Percentiles rank a stretch among this genome's conserved stretches.
Evolutionary conservation across 2,329 filamentous ascomycete genomes (phyloP).

Genomic region (Fusarium robinianum): DNA sequence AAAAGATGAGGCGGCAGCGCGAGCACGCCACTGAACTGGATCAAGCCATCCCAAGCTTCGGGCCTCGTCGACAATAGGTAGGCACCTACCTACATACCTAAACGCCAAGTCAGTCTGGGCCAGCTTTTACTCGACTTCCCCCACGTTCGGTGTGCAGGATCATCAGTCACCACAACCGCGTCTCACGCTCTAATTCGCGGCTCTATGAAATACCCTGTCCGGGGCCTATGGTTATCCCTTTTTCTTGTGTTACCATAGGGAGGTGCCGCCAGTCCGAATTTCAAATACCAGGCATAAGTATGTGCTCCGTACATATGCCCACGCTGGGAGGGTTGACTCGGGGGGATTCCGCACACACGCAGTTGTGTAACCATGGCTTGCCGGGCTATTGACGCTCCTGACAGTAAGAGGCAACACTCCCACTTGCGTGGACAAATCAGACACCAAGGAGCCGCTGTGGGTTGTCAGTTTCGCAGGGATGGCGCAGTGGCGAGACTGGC

Average conservation of each 20-base stretch:
- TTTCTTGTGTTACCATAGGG: conserved; percentile 11
- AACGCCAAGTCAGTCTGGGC: conserved; percentile 5
- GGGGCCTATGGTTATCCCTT: neutral
- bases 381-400: conserved; percentile 7
- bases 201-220: conserved; percentile 1
- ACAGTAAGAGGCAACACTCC: conserved; percentile 1
- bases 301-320: conserved; percentile 4
- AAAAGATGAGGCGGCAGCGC: no score
- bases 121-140: conserved; percentile 3
- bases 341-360: conserved; percentile 15
- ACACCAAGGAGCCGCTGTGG: conserved; percentile 1
- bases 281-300: neutral
- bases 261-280: conserved; percentile 12
- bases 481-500: conserved; percentile 1
- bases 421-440: conserved; percentile 3
- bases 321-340: conserved; percentile 7
- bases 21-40: no score
- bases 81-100: no score
- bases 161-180: conserved; percentile 7
- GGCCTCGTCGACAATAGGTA: neutral
- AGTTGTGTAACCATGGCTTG: conserved; percentile 22
- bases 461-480: conserved; percentile 2
- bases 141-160: conserved; percentile 7
- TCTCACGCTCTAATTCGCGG: conserved; percentile 3
- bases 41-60: conserved; percentile 2